Evolutionary conservation across 1,284 basidiomycete genomes (phyloP), one percentile per base, ranked within the genome.

Genomic region (Trichosporon ovoides): DNA sequence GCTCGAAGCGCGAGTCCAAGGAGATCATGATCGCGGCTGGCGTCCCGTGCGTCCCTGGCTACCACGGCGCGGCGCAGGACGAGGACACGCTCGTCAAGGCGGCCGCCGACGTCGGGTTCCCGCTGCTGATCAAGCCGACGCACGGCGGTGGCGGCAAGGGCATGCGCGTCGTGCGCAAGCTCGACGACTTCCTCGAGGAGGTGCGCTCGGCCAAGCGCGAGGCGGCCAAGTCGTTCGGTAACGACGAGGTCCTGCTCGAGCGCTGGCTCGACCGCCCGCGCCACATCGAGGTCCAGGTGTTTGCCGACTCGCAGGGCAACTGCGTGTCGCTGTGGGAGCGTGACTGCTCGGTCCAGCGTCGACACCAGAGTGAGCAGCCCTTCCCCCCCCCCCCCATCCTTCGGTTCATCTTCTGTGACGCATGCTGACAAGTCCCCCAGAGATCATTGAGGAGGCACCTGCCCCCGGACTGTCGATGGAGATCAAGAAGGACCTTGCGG

Each of bases 331-430:
- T 96, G 31, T 94, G 90, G 86, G 92, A 95, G 76, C 82, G 93
- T 50, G 93, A 97, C 72, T 97, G 93, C 72, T 93, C 90, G 0
- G 92, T 96, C 12, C 94, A 97, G 77, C 80, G 94, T 66, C 81
- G 93, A 60, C 93, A 94, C 70, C 92, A 96, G 79, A 96, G 74
- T 76, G 53, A 57, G 72, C 74, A 22, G 11, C 2, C 22, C 18
- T n/a, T n/a, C n/a, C n/a, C n/a, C 18, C 3, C 38, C 19, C 10
- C 38, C 19, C 9, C 12, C 13, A 51, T 28, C 33, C 5, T 16
- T 22, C 33, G 33, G 19, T 12, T 19, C 11, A 24, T 35, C 34
- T 14, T 35, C 34, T n/a, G 3, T 11, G 6, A 24, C 12, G 18
- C 22, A 33, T 48, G 14, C 13, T 14, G 40, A 22, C 16, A 16